phyloP scores from a whole-genome alignment of 2,329 filamentous ascomycete species.

The Pseudocercospora vitis region DNA sequence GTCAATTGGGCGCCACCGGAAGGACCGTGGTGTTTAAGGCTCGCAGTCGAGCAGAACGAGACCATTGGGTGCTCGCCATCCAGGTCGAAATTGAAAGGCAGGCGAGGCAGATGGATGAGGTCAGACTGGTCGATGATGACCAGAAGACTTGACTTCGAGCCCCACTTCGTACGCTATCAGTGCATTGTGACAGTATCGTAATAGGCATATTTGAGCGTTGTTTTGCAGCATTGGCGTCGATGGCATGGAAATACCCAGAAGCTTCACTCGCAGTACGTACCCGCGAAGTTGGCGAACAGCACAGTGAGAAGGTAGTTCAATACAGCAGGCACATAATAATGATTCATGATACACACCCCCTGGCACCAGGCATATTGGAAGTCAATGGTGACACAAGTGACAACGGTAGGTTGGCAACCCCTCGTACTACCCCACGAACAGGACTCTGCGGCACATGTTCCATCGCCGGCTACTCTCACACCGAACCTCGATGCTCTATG shows the following conservation, averaged over 20 bases:
- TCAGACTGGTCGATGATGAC: slow-evolving; percentile 42
- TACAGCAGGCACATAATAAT: not conserved
- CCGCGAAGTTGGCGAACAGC: not conserved
- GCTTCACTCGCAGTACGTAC: not conserved
- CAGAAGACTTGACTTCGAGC: not conserved
- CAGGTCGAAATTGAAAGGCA: slow-evolving; percentile 64
- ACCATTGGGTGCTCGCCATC: slow-evolving; percentile 67
- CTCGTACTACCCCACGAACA: too few species aligned
- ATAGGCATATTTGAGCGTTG: not conserved
- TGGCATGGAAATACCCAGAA: slow-evolving; percentile 1
- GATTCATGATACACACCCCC: too few species aligned
- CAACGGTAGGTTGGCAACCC: too few species aligned
- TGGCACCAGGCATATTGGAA: too few species aligned
- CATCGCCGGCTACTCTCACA: too few species aligned
- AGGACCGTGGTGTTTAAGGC: slow-evolving; percentile 66
- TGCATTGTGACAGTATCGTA: not conserved
- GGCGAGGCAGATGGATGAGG: slow-evolving; percentile 54
- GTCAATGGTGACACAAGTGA: too few species aligned
- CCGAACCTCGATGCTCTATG: too few species aligned
- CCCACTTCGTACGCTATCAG: not conserved
- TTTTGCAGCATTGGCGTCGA: slow-evolving; percentile 1
- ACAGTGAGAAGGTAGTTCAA: slow-evolving; percentile 1
- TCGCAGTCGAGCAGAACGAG: slow-evolving; percentile 63
- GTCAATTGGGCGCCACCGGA: slow-evolving; percentile 60
- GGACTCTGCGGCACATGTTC: too few species aligned